phyloP scores from a whole-genome alignment of 768 basidiomycete species.

The Dacryopinax spathularia region DNA sequence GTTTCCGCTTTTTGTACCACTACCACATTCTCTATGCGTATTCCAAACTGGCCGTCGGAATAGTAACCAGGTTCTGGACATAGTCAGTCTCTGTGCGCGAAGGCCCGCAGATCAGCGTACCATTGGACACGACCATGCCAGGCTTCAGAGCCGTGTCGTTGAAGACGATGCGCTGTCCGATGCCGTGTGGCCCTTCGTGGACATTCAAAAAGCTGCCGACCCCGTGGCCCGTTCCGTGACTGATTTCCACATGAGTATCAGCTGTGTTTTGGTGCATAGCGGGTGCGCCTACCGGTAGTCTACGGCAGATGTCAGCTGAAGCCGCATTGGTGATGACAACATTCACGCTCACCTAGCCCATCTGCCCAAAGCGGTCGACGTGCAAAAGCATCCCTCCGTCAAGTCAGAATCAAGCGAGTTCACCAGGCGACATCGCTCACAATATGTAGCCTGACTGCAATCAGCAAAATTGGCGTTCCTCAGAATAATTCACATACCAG shows the following conservation, averaged over 20 bases:
- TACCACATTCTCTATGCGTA: conserved; percentile 84
- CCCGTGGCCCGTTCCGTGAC: conserved; percentile 90
- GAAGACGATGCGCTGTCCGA: conserved; percentile 38
- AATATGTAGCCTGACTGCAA: conserved; percentile 39
- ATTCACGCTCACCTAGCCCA: conserved; percentile 48
- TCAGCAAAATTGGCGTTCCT: conserved; percentile 43
- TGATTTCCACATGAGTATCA: conserved; percentile 19
- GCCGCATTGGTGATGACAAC: conserved; percentile 9
- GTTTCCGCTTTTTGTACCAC: conserved; percentile 60
- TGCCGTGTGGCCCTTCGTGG: conserved; percentile 65
- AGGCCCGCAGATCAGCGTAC: conserved; percentile 19
- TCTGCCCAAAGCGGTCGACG: conserved; percentile 71
- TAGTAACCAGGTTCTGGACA: conserved; percentile 76
- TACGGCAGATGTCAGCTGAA: conserved; percentile 16
- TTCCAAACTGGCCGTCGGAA: conserved; percentile 77
- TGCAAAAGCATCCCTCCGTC: conserved; percentile 61
- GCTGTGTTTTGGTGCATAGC: conserved; percentile 1
- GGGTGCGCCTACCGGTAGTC: conserved; percentile 42
- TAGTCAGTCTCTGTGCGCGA: not conserved
- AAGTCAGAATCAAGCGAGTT: not conserved
- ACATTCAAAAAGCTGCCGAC: conserved; percentile 91
- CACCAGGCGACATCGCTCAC: conserved; percentile 12
- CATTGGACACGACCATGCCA: conserved; percentile 85
- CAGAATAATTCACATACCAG: conserved; percentile 18
- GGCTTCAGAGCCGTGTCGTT: conserved; percentile 59